Evolutionary conservation across 73 alveolate species (phyloP).

Genomic region (Paramecium sexaurelia): DNA sequence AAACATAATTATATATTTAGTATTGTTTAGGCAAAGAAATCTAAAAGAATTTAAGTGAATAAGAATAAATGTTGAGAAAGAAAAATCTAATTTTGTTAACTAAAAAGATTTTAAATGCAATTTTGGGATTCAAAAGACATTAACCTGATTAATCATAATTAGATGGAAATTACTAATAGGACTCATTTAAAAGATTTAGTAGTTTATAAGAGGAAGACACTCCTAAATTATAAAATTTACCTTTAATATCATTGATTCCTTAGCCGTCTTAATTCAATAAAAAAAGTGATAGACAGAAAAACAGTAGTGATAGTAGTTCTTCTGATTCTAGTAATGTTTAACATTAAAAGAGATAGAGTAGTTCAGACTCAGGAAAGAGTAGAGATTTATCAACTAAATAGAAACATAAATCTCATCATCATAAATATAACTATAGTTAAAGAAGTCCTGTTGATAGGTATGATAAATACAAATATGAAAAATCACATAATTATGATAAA

Average conservation of each 20-base stretch:
- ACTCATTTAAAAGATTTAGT: not conserved
- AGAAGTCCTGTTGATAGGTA: not conserved
- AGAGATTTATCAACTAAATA: not conserved
- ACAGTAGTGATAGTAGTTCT: not conserved
- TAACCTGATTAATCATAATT: not conserved
- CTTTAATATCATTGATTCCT: not conserved
- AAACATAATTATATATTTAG: not conserved
- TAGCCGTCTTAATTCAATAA: not conserved
- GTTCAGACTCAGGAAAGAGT: not conserved
- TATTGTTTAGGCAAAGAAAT: conserved; percentile 33
- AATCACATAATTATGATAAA: not conserved
- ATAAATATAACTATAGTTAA: not conserved
- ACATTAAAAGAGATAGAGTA: not conserved
- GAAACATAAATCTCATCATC: not conserved
- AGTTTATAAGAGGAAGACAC: not conserved
- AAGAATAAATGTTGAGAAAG: not conserved
- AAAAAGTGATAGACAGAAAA: not conserved
- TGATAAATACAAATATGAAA: not conserved
- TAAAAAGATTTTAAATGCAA: not conserved
- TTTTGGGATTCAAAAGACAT: conserved; percentile 27
- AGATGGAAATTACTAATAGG: not conserved
- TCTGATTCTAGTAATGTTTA: not conserved
- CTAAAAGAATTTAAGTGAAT: not conserved
- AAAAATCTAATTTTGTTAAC: not conserved
- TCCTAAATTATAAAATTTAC: not conserved